Conservation (phyloP, 176 grass and related monocot species). For the Raddia distichophylla region DNA sequence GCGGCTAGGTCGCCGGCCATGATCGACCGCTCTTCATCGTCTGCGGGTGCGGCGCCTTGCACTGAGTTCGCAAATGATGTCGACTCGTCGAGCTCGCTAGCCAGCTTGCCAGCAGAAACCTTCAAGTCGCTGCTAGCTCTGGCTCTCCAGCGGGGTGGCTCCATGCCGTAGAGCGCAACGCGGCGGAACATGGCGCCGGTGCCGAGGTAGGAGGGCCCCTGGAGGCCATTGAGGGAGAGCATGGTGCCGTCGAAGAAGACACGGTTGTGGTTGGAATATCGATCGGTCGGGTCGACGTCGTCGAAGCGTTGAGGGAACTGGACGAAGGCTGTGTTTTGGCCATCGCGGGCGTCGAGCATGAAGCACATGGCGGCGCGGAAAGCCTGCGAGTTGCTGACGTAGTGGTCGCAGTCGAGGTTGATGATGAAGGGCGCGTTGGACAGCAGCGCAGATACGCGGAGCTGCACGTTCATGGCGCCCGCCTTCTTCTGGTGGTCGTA, state of each 20-base stretch:
- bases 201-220: not conserved
- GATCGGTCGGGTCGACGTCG: conserved; percentile 76
- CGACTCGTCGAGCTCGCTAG: no score
- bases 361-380: conserved; percentile 31
- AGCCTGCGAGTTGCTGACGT: conserved; percentile 51
- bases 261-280: conserved; percentile 66
- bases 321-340: conserved; percentile 68
- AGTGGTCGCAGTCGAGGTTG: conserved; percentile 58
- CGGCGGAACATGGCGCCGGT: conserved; percentile 43
- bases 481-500: conserved; percentile 33
- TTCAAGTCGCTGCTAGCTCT: no score
- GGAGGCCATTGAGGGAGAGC: no score
- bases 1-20: no score
- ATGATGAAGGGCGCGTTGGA: conserved; percentile 45
- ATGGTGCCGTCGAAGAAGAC: not conserved
- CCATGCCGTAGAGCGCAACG: conserved; percentile 38
- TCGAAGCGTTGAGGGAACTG: conserved; percentile 92
- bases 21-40: no score
- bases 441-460: conserved; percentile 33
- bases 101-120: no score
- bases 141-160: conserved; percentile 30
- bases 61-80: no score
- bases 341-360: conserved; percentile 54
- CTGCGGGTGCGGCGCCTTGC: no score
- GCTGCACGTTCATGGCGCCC: conserved; percentile 39